Conservation (phyloP, 164 flowering plant genomes). For the Stephania cephalantha region DNA sequence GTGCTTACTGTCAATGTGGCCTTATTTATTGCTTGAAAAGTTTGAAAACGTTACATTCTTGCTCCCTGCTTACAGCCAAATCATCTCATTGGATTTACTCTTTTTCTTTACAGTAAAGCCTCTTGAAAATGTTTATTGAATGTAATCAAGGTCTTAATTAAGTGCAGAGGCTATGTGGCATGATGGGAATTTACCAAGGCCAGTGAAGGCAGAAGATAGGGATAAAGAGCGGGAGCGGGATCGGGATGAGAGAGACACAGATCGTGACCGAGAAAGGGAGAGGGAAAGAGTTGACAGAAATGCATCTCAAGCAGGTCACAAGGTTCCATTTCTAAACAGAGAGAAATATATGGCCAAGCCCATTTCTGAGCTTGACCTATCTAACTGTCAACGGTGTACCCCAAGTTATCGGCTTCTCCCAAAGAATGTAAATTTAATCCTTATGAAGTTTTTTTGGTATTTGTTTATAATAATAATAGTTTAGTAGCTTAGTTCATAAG, state of each 20-base stretch:
- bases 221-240: conserved; percentile 55
- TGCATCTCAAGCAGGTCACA: conserved; percentile 37
- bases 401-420: conserved; percentile 97
- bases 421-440: conserved; percentile 52
- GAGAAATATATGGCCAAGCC: conserved; percentile 70
- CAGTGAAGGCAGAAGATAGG: conserved; percentile 53
- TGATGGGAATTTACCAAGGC: conserved; percentile 43
- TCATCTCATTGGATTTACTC: background rate
- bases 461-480: background rate
- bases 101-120: background rate
- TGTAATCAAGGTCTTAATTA: conserved; percentile 10
- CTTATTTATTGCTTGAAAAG: conserved; percentile 8
- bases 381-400: conserved; percentile 87
- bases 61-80: background rate
- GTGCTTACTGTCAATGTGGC: too few species aligned
- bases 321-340: conserved; percentile 46
- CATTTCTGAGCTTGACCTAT: conserved; percentile 91
- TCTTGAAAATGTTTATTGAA: background rate
- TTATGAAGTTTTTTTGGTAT: background rate
- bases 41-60: background rate
- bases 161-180: conserved; percentile 52
- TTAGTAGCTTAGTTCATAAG: background rate
- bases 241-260: conserved; percentile 49
- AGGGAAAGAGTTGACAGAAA: conserved; percentile 49
- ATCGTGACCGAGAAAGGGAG: conserved; percentile 48